Evolutionary conservation across 345 rosid genomes (phyloP), one percentile per base, ranked within the genome.

Genomic region (Turritis glabra): DNA sequence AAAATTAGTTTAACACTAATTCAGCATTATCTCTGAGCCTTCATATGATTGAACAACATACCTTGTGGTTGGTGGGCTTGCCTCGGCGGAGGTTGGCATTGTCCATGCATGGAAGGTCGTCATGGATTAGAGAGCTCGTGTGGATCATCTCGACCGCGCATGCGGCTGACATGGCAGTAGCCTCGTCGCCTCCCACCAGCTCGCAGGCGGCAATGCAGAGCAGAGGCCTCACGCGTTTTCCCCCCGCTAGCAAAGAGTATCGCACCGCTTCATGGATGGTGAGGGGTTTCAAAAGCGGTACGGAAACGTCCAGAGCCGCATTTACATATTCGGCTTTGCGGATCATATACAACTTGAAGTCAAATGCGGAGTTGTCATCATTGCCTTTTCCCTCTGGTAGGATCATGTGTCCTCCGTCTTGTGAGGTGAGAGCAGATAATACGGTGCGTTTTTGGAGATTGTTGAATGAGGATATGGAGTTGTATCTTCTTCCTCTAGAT

Each of bases 61-160:
- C 91, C 80, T 82, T 88, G 80, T 94, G 98, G 65, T 83, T 94
- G 18, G 97, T 91, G 29, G 93, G 89, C 61, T 90, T 91, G 19
- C 97, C 96, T 1, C 97, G 88, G 54, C 97, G 93, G 64, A 91
- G 85, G 32, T 88, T 89, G 26, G 89, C 96, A 81, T 91, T 85
- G 65, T 94, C 97, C 98, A 91, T 94, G 38, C 97, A 89, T 8
- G 98, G 97, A 26, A 94, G 85, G 44, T 94, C 98, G 69, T 91
- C 98, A 52, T 94, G 98, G 38, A 94, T 91, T 7, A 94, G 82
- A 3, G 96, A 94, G 88, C 91, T 89, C 44, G 96, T 84, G 71
- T 91, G 97, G 56, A 91, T 88, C 98, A 89, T 91, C 80, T 94
- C 95, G 5, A 91, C 84, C 2, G 93, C 97, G 19, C 97, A 94